A percentile compares a stretch with the other conserved stretches of the same genome.
Conservation (phyloP, 2,329 filamentous ascomycete genomes). For the Nothophoma quercina region DNA sequence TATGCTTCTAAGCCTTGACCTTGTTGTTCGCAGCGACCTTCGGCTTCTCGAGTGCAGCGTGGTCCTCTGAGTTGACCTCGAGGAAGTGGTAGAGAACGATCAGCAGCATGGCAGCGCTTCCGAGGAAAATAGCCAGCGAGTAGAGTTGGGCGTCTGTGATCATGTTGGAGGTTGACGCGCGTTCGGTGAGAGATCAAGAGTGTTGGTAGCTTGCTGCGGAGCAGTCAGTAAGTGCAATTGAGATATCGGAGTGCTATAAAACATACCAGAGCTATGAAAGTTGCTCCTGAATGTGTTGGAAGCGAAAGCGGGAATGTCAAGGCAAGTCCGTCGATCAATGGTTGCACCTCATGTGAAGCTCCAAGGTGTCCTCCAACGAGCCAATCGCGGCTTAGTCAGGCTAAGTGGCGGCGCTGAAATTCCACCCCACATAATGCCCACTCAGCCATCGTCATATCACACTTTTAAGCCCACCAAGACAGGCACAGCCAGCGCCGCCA, state of each 20-base stretch:
- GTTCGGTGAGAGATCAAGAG: constrained; percentile 26
- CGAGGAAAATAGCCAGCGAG: constrained; percentile 89
- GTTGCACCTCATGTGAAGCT: constrained; percentile 25
- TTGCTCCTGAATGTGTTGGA: not conserved
- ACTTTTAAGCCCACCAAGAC: constrained; percentile 38
- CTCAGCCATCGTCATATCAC: constrained; percentile 50
- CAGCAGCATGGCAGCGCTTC: constrained; percentile 85
- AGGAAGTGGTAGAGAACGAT: constrained; percentile 97
- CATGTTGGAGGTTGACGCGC: constrained; percentile 67
- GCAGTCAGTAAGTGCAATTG: constrained; percentile 22
- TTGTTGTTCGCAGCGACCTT: constrained; percentile 39
- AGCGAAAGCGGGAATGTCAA: constrained; percentile 15
- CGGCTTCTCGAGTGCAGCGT: constrained; percentile 38
- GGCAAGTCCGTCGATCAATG: constrained; percentile 7
- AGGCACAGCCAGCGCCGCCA: constrained; percentile 23
- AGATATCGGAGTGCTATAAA: not conserved
- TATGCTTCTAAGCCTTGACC: constrained; percentile 27
- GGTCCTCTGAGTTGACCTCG: constrained; percentile 83
- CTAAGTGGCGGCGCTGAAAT: constrained; percentile 29
- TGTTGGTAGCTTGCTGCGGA: constrained; percentile 25
- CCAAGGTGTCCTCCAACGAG: constrained; percentile 33
- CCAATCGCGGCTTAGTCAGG: constrained; percentile 6
- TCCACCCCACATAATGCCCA: constrained; percentile 39
- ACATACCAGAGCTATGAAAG: constrained; percentile 3
- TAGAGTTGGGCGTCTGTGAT: constrained; percentile 94